phyloP scores from a whole-genome alignment of 192 early-diverging fungal species.

The Rhizophagus clarus region DNA sequence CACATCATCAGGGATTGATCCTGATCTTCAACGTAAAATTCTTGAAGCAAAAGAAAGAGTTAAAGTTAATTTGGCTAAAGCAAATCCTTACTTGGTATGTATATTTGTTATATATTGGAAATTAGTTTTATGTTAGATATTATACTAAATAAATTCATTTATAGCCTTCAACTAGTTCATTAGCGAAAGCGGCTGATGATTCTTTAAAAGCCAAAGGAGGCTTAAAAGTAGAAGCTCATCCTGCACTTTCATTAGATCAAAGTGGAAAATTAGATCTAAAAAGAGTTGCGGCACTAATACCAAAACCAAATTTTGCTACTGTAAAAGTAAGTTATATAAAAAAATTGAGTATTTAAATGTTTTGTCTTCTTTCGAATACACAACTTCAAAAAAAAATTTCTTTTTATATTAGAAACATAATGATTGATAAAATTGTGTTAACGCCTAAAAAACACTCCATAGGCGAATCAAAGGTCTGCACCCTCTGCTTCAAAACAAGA shows the following conservation, averaged over 20 bases:
- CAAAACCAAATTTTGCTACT: conserved; percentile 54
- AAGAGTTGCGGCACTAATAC: conserved; percentile 46
- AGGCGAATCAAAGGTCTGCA: conserved; percentile 68
- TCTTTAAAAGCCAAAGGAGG: conserved; percentile 39
- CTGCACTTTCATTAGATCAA: conserved; percentile 45
- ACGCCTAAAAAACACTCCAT: conserved; percentile 45
- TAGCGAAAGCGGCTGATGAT: conserved; percentile 27
- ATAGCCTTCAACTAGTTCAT: conserved; percentile 27
- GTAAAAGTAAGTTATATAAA: conserved; percentile 38
- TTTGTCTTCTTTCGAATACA: conserved; percentile 27
- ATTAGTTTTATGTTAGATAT: not conserved
- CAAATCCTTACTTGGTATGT: conserved; percentile 30
- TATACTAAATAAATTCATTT: not conserved
- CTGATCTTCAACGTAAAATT: conserved; percentile 54
- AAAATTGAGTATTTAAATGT: not conserved
- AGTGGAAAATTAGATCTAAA: conserved; percentile 52
- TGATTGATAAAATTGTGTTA: conserved; percentile 1
- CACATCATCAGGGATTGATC: conserved; percentile 2
- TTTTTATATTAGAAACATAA: conserved; percentile 17
- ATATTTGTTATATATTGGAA: not conserved
- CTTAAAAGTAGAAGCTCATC: conserved; percentile 40
- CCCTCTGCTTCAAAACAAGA: conserved; percentile 47
- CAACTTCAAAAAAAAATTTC: conserved; percentile 4
- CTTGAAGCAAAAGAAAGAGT: conserved; percentile 47
- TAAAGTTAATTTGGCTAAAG: conserved; percentile 20